Evolutionary conservation across 129 eudicot species (phyloP).

Genomic region (Artemisia argyi): DNA sequence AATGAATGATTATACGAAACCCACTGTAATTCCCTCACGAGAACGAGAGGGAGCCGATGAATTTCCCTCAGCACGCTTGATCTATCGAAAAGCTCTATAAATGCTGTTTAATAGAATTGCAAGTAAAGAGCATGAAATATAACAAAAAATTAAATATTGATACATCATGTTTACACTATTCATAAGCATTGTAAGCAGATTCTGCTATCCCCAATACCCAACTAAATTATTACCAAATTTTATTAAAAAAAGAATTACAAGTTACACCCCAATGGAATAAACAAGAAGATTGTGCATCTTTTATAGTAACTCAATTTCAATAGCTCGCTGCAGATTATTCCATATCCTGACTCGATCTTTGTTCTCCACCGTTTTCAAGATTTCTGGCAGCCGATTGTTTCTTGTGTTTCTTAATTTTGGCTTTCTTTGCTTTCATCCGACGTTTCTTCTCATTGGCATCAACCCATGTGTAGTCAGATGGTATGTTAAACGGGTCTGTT

Average conservation of each 20-base stretch:
- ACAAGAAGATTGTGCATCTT: slow-evolving; percentile 14
- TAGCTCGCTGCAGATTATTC: slow-evolving; percentile 17
- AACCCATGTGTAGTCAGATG: slow-evolving; percentile 78
- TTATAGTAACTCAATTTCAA: no score
- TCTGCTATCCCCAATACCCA: background rate
- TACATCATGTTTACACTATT: no score
- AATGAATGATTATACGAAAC: no score
- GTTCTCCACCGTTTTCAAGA: slow-evolving; percentile 32
- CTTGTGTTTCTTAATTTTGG: slow-evolving; percentile 59
- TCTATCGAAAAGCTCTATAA: no score
- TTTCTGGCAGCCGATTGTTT: slow-evolving; percentile 43
- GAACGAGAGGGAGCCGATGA: no score
- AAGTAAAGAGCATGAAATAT: no score
- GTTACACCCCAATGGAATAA: slow-evolving; percentile 21
- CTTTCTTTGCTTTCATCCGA: slow-evolving; percentile 74
- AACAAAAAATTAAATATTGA: no score
- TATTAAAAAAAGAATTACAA: slow-evolving; percentile 8
- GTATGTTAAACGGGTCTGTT: slow-evolving; percentile 67
- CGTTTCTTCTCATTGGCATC: slow-evolving; percentile 91
- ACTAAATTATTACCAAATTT: no score
- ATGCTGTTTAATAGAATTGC: no score
- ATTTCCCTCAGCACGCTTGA: no score
- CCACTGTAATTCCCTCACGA: no score
- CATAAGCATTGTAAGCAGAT: slow-evolving; percentile 10
- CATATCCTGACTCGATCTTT: slow-evolving; percentile 31